Conservation (phyloP, 2,329 filamentous ascomycete genomes). For the Diaporthe nobilis region DNA sequence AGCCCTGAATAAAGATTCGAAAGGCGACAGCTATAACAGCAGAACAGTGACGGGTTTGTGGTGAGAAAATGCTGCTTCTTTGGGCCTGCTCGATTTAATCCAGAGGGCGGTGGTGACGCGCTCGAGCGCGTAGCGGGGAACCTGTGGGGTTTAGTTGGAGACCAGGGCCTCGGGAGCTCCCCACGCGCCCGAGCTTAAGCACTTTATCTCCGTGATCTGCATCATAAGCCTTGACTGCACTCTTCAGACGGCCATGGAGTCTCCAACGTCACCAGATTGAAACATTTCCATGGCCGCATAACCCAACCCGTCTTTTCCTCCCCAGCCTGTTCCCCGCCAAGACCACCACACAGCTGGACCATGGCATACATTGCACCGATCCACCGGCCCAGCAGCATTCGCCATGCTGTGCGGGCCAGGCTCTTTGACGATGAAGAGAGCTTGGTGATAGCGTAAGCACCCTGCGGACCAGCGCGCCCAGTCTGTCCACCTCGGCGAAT, state of each 20-base stretch:
- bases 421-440: constrained; percentile 85
- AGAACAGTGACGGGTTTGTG: neutral
- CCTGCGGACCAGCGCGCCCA: neutral
- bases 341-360: constrained; percentile 38
- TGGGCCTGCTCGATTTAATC: neutral
- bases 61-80: neutral
- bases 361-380: constrained; percentile 98
- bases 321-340: neutral
- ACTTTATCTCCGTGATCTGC: constrained; percentile 36
- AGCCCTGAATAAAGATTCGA: neutral
- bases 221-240: constrained; percentile 14
- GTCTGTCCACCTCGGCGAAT: constrained; percentile 37
- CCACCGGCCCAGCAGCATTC: constrained; percentile 90
- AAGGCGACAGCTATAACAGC: neutral
- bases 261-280: constrained; percentile 12
- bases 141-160: neutral
- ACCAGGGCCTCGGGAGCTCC: constrained; percentile 16
- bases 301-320: neutral
- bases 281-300: constrained; percentile 18
- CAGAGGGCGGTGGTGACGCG: neutral
- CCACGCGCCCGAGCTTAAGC: constrained; percentile 21
- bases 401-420: constrained; percentile 86
- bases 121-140: constrained; percentile 18
- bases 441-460: constrained; percentile 86
- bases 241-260: constrained; percentile 34